Base-by-base conservation (phyloP, 352 stramenopile genomes). In the Globisporangium perplexum region DNA sequence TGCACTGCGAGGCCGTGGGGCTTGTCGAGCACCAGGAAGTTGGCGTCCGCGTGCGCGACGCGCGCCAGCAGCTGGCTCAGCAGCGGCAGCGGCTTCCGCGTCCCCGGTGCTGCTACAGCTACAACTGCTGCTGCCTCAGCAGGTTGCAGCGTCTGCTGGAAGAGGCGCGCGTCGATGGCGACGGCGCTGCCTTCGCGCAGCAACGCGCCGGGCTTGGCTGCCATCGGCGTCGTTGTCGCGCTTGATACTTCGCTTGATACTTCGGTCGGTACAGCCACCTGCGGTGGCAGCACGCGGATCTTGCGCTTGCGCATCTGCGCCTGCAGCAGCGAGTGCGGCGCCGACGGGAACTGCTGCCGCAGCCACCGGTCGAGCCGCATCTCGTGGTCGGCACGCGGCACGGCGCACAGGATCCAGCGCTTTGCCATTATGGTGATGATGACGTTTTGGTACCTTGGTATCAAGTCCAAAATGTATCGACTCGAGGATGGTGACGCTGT, bases 291-390 rank as follows among this genome's bases (percentile, higher is more conserved):
- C 24, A 88, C 30, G 0, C 75, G 77, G 63, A 90, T 88, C 63
- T 83, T 78, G 61, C 77, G 75, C 59, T 85, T 79, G 14, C 80
- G 75, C 14, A 90, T 54, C 52, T 85, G 72, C 53, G 59, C 63
- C 63, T 90, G 80, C 30, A 88, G 41, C 31, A 88, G 74, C 46
- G 73, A 80, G 47, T 88, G 70, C 41, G 80, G 66, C 8, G 76
- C 53, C 0, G 44, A 44, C 12, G 75, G 75, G 50, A 88, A 88
- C 33, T 83, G 68, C 23, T 58, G 65, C 0, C 65, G 57, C 46
- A 90, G 63, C 77, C 80, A 90, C 4, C 80, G 77, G 43, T 90
- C 80, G 20, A 88, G 64, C 28, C 77, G 77, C 61, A 86, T 80
- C 50, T 81, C 74, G 28, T 65, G 60, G 60, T 90, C 77, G 18